Base-by-base conservation (phyloP, 164 flowering plant species). In the Aristolochia fimbriata region DNA sequence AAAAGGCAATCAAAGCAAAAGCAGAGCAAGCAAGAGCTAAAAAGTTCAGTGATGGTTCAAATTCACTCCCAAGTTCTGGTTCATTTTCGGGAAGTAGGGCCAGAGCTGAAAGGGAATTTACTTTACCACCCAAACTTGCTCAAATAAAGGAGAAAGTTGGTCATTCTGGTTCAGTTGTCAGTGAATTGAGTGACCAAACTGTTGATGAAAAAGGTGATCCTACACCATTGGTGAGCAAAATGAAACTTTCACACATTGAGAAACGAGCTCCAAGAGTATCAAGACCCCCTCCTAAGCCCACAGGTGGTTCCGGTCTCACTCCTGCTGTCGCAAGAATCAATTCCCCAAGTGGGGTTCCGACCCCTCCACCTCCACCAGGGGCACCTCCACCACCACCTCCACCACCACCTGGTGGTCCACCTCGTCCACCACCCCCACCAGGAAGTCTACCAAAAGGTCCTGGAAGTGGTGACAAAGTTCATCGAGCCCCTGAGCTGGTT, bases 401-500 rank as follows among this genome's bases (percentile, higher is more conserved):
- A 3, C 62, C 67, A 6, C 55, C 25, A 9, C 80, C 84, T 57
- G 91, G 87, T 69, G 88, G 79, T 50, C 88, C 95, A 46, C 95
- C 96, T 56, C 82, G 73, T 3, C 93, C 93, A 23, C 97, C 97
- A 13, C 94, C 94, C 45, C 96, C 86, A 21, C 95, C 93, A 21
- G 96, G 96, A 65, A 76, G 92, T 65, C 62, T 80, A 16, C 62
- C 74, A 1, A 83, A 73, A 76, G 87, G 84, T 6, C 69, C 74
- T 48, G 84, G 76, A 8, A 63, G 78, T 61, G 84, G 89, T 57
- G 85, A 84, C 53, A 94, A 90, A 73, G 97, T 94, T 67, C 96
- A 94, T 60, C 75, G 97, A 25, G 99, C 97, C 65, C 99, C 99
- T 46, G 99, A 94, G 70, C 73, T 94, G 2, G 96, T 94, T 22